Evolutionary conservation across 2,329 filamentous ascomycete genomes (phyloP).

Genomic region (Paraconiothyrium sp.): DNA sequence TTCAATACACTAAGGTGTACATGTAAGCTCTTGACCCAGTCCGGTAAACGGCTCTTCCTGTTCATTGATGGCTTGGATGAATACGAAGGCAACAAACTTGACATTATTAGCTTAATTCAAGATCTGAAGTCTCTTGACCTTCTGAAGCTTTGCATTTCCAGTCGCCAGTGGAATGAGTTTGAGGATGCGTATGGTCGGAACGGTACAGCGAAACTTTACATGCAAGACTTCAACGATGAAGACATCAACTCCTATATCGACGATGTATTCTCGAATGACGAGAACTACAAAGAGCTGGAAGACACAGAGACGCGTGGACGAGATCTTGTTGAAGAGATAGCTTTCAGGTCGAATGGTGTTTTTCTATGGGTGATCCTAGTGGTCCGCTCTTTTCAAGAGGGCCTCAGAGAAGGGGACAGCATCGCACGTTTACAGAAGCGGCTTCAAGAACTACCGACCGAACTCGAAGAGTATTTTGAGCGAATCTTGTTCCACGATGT

Average conservation of each 20-base stretch:
- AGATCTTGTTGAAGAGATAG: slow-evolving; percentile 15
- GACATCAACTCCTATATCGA: slow-evolving; percentile 23
- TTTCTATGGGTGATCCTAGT: slow-evolving; percentile 27
- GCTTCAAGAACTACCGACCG: slow-evolving; percentile 21
- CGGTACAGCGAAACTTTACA: not conserved
- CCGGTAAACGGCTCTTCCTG: not conserved
- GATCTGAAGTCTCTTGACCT: slow-evolving; percentile 12
- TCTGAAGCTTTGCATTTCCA: slow-evolving; percentile 25
- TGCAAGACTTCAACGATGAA: slow-evolving; percentile 21
- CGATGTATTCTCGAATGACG: slow-evolving; percentile 4
- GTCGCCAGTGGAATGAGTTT: slow-evolving; percentile 22
- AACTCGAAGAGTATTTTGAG: slow-evolving; percentile 25
- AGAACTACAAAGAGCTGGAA: not conserved
- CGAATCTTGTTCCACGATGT: slow-evolving; percentile 20
- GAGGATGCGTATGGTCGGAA: slow-evolving; percentile 18
- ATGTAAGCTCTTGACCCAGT: no score
- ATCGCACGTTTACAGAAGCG: slow-evolving; percentile 16
- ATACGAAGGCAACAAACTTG: slow-evolving; percentile 21
- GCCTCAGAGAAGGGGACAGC: slow-evolving; percentile 15
- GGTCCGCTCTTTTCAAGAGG: slow-evolving; percentile 15
- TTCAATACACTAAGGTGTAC: not conserved
- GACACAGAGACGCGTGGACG: not conserved
- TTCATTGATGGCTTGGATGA: slow-evolving; percentile 32
- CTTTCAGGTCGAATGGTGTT: slow-evolving; percentile 13
- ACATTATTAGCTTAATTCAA: slow-evolving; percentile 30